phyloP scores from a whole-genome alignment of 73 alveolate species.

The Durusdinium trenchii region DNA sequence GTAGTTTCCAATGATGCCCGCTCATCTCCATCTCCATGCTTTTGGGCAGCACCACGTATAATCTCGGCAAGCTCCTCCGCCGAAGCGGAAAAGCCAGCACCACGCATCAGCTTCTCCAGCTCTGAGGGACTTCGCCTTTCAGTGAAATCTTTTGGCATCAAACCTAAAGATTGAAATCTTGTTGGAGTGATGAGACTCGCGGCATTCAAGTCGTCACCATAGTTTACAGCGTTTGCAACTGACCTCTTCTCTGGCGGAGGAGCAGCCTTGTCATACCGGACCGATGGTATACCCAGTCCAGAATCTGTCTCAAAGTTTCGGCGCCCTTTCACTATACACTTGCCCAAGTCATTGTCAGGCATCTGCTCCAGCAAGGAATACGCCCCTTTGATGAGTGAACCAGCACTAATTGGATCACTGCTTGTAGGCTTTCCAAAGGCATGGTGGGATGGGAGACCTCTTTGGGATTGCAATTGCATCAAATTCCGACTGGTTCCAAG shows the following conservation, averaged over 20 bases:
- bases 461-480: constrained; percentile 5
- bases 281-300: constrained; percentile 3
- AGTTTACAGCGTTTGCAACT: constrained; percentile 8
- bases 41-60: not conserved
- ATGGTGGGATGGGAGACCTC: not conserved
- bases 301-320: constrained; percentile 22
- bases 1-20: not conserved
- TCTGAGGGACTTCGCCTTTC: not conserved
- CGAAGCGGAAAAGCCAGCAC: not conserved
- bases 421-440: constrained; percentile 32
- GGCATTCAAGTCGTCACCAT: constrained; percentile 36
- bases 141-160: not conserved
- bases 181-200: constrained; percentile 25
- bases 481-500: not conserved
- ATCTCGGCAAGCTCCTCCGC: not conserved
- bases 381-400: not conserved
- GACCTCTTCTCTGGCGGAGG: constrained; percentile 10
- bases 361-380: not conserved
- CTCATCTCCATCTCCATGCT: not conserved
- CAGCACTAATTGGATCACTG: constrained; percentile 37
- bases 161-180: not conserved
- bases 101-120: not conserved
- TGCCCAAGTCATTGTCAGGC: constrained; percentile 33
- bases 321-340: not conserved
- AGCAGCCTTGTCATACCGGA: constrained; percentile 11